Base-by-base conservation (phyloP, 2,329 filamentous ascomycete genomes). In the Pyrenophora teres region DNA sequence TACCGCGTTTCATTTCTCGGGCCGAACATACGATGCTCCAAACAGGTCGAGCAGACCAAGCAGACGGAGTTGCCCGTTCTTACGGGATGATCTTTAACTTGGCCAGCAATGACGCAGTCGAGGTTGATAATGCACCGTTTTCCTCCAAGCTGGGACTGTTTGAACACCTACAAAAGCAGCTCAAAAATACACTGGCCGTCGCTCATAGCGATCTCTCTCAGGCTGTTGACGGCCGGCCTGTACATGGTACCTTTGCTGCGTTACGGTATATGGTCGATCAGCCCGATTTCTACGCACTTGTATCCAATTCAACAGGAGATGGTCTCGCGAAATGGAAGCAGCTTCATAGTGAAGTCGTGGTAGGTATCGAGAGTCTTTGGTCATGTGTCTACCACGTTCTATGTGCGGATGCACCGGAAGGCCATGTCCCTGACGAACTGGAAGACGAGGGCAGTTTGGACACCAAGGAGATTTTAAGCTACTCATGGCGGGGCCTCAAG, bases 381-480 rank as follows among this genome's bases (percentile, higher is more conserved):
- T 65, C 76, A 0, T 81, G 84, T 21, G 90, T 97, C 4, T 84
- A 83, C 62, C 82, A 86, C 45, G 84, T 95, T 3, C 81, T 99
- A 0, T 99, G 94, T 66, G 88, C 96, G 57, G 94, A 97, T 74
- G 96, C 94, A 1, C 94, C 95, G 0, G 94, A 99, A 74, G 93
- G 93, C 0, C 87, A 94, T 70, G 78, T 90, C 3, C 88, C 87
- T 0, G 86, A 92, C 44, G 89, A 93, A 21, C 72, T 90, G n/a
- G 84, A 89, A 46, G 87, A 88, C 30, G 77, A 84, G 13, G 82
- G 87, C 4, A 88, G 87, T 1, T 80, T 91, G 2, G 87, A 89
- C 44, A 92, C 91, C 0, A 97, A 97, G 68, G 91, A 95, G 63
- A 82, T 96, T 15, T 76, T 99, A 40, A 97, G 93, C 59, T 99